phyloP scores from a whole-genome alignment of 768 basidiomycete genomes.

The Suillus variegatus region DNA sequence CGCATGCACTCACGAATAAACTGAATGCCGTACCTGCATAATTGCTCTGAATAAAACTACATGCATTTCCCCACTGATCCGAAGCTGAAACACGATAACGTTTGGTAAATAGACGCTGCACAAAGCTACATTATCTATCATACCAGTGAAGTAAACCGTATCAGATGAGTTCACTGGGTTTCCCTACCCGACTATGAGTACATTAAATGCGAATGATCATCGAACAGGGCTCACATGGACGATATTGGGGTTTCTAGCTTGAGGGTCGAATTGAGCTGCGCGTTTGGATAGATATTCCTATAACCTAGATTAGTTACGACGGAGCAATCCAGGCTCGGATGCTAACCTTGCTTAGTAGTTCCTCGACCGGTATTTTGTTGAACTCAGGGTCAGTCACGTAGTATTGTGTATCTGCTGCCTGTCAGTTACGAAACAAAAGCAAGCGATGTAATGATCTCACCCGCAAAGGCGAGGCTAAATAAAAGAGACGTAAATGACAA shows the following conservation, averaged over 20 bases:
- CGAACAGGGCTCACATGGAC: conserved; percentile 51
- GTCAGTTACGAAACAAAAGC: background rate
- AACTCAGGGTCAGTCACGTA: conserved; percentile 93
- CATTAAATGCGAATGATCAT: conserved; percentile 9
- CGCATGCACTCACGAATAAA: background rate
- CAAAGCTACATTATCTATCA: conserved; percentile 9
- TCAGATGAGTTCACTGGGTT: conserved; percentile 85
- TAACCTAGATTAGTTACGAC: conserved; percentile 6
- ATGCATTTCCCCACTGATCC: conserved; percentile 88
- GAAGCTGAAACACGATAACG: conserved; percentile 48
- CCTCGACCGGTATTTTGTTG: conserved; percentile 72
- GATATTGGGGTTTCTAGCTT: conserved; percentile 63
- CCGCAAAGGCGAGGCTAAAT: conserved; percentile 70
- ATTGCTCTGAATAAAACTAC: conserved; percentile 88
- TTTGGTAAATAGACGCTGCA: conserved; percentile 1
- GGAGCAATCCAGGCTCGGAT: background rate
- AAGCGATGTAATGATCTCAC: conserved; percentile 38
- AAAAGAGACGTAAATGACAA: conserved; percentile 9
- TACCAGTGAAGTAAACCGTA: conserved; percentile 92
- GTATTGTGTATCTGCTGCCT: conserved; percentile 69
- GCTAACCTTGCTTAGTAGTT: conserved; percentile 81
- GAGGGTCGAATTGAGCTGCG: conserved; percentile 76
- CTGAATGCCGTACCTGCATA: conserved; percentile 59
- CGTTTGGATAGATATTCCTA: conserved; percentile 84
- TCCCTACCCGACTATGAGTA: conserved; percentile 49